Percentiles rank a stretch among this genome's conserved stretches.
These are phyloP conservation scores for Debaryomyces udenii DNA, from an alignment of 1,139 yeast genomes.

Conservation along the genomic window DNA sequence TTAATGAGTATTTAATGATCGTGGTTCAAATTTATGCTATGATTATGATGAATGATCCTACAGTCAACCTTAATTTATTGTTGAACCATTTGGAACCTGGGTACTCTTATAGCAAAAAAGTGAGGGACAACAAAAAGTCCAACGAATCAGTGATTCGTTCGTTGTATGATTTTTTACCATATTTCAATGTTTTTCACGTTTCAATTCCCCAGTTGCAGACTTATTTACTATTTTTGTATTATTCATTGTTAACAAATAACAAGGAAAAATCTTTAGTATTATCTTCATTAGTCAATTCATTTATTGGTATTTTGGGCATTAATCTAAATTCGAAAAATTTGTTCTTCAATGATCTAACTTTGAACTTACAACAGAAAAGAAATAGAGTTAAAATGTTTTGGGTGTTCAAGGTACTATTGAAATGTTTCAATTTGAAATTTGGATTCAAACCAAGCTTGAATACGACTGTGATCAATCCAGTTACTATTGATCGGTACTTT, in stretches of 20 bases:
- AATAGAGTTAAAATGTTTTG: conserved; percentile 63
- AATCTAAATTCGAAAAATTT: conserved; percentile 49
- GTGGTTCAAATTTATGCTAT: conserved; percentile 51
- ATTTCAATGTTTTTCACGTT: conserved; percentile 48
- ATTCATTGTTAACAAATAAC: conserved; percentile 48
- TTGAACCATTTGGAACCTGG: conserved; percentile 44
- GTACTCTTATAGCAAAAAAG: conserved; percentile 26
- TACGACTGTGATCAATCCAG: conserved; percentile 53
- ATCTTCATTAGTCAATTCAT: conserved; percentile 47
- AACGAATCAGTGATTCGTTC: conserved; percentile 34
- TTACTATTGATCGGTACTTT: conserved; percentile 51
- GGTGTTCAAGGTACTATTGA: conserved; percentile 57
- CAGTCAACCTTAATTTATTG: conserved; percentile 44
- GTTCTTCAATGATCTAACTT: conserved; percentile 49
- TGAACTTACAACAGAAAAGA: conserved; percentile 40
- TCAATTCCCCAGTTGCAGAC: conserved; percentile 47
- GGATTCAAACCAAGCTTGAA: conserved; percentile 53
- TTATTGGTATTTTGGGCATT: conserved; percentile 51
- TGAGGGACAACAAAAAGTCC: conserved; percentile 16
- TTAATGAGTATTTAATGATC: conserved; percentile 53
- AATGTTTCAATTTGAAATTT: conserved; percentile 53
- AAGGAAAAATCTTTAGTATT: conserved; percentile 50
- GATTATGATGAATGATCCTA: conserved; percentile 51
- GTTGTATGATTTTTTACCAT: conserved; percentile 50
- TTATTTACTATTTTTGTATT: conserved; percentile 44